Conservation (phyloP, 2,329 filamentous ascomycete genomes). For the Colletotrichum orbiculare region DNA sequence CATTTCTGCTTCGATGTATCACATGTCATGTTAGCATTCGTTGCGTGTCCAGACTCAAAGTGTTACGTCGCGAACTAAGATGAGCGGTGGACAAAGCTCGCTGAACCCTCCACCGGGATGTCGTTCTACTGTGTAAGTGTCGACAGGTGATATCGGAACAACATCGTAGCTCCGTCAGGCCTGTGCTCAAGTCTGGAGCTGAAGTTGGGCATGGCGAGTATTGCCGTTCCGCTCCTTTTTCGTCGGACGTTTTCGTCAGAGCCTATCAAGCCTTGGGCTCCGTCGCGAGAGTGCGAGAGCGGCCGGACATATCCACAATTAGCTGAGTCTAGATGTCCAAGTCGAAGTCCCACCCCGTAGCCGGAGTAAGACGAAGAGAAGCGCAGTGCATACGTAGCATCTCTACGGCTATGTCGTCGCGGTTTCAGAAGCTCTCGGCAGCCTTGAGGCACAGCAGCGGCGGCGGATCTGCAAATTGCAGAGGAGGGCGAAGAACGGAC, state of each 20-base stretch:
- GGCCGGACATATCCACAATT: slow-evolving; percentile 10
- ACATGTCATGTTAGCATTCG: slow-evolving; percentile 25
- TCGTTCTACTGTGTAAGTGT: background rate
- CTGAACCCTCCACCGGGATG: slow-evolving; percentile 15
- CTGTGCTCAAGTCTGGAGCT: slow-evolving; percentile 2
- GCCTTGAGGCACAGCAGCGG: slow-evolving; percentile 12
- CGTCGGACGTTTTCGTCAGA: slow-evolving; percentile 8
- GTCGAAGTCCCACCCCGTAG: slow-evolving; percentile 17
- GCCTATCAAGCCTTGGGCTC: no score
- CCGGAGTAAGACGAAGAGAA: slow-evolving; percentile 14
- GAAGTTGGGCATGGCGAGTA: slow-evolving; percentile 26
- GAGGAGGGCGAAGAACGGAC: slow-evolving; percentile 26
- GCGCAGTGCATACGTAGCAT: slow-evolving; percentile 14
- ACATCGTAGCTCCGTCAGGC: slow-evolving; percentile 14
- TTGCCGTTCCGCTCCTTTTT: slow-evolving; percentile 35
- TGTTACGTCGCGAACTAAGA: slow-evolving; percentile 10
- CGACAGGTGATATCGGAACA: slow-evolving; percentile 17
- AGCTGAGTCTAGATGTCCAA: slow-evolving; percentile 7
- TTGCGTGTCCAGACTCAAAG: slow-evolving; percentile 1
- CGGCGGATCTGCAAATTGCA: slow-evolving; percentile 26
- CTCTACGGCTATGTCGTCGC: background rate
- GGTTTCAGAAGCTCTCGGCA: slow-evolving; percentile 3
- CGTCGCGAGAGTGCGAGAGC: background rate
- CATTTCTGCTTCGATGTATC: slow-evolving; percentile 9
- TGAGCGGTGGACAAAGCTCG: slow-evolving; percentile 35